Base-by-base conservation (phyloP, 2,329 filamentous ascomycete genomes). In the Tolypocladium paradoxum region DNA sequence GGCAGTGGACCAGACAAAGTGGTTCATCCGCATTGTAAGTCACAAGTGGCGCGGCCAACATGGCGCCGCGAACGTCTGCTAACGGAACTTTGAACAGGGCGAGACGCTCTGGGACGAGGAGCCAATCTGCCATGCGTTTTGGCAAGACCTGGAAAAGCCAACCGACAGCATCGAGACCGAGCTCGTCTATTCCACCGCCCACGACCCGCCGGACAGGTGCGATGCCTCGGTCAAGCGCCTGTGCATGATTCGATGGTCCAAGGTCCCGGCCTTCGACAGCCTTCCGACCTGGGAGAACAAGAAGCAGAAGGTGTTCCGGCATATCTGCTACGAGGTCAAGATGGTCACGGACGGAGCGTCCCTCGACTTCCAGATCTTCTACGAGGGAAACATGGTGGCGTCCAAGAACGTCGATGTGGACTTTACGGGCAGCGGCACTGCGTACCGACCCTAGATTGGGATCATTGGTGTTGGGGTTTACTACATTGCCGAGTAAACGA, bases 1-100 rank as follows among this genome's bases (percentile, higher is more conserved):
- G 1, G 64, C 58, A 0, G 0, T 0, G 0, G 50, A 61, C 6
- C 67, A 69, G 27, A 60, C 63, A 6, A 9, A 53, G 0, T 70
- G 68, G 68, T 70, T 67, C 43, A 35, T 68, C 2, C 43, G 48
- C 6, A 55, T 53, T 3, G 52, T 60, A 12, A 53, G 54, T 46
- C 16, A 50, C 27, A 45, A 34, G 14, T 2, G 14, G 14, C 33
- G 16, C 1, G 34, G 34, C 34, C 1, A 35, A 35, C 34, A 16
- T 3, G 34, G 14, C 3, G 14, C 6, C 5, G 12, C 18, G 14
- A 16, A 18, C 2, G 14, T 53, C 29, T 6, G 35, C 35, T 52
- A 24, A 50, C 33, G 1, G 12, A 2, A 16, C 31, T 20, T n/a
- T 22, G 16, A 4, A 27, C 35, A 59, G 56, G 53, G 50, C 6